A percentile compares a stretch with the other conserved stretches of the same genome.
These are phyloP conservation scores for Bretschneidera sinensis DNA, from an alignment of 345 rosid genomes.

Conservation along the genomic window DNA sequence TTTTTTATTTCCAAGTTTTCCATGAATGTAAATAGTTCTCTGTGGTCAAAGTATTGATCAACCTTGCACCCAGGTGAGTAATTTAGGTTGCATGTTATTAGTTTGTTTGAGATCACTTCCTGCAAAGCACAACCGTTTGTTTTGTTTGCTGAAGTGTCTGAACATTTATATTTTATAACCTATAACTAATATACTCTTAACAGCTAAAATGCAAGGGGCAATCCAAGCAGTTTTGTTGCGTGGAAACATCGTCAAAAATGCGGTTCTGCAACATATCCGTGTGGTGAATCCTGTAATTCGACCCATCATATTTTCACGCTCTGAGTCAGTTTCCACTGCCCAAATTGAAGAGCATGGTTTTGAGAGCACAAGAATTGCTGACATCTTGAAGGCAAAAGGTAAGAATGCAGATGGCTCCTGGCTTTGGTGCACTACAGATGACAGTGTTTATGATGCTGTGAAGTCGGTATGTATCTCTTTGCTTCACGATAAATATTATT, in stretches of 20 bases:
- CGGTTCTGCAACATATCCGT: conserved; percentile 53
- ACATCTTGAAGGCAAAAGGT: conserved; percentile 72
- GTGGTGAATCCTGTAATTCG: conserved; percentile 49
- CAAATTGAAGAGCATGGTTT: conserved; percentile 88
- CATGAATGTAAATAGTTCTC: too few relatives aligned
- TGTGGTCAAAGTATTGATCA: too few relatives aligned
- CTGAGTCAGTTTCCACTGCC: conserved; percentile 52
- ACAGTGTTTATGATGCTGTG: conserved; percentile 85
- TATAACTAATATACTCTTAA: too few relatives aligned
- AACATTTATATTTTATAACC: too few relatives aligned
- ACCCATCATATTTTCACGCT: conserved; percentile 46
- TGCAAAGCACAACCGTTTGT: too few relatives aligned
- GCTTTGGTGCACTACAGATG: conserved; percentile 98
- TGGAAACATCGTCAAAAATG: conserved; percentile 49
- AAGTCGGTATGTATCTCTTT: conserved; percentile 58
- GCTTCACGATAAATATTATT: not conserved
- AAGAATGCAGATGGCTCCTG: conserved; percentile 94
- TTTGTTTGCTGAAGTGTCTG: too few relatives aligned
- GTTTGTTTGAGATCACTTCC: too few relatives aligned
- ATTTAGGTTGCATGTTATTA: too few relatives aligned
- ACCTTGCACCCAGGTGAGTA: too few relatives aligned
- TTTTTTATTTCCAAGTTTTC: too few relatives aligned
- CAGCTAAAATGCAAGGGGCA: conserved; percentile 59
- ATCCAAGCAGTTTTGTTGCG: conserved; percentile 35
- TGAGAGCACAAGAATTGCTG: conserved; percentile 81